Evolutionary conservation across 2,329 filamentous ascomycete genomes (phyloP), one percentile per base, ranked within the genome.

Genomic region (Blastomyces emzantsi): DNA sequence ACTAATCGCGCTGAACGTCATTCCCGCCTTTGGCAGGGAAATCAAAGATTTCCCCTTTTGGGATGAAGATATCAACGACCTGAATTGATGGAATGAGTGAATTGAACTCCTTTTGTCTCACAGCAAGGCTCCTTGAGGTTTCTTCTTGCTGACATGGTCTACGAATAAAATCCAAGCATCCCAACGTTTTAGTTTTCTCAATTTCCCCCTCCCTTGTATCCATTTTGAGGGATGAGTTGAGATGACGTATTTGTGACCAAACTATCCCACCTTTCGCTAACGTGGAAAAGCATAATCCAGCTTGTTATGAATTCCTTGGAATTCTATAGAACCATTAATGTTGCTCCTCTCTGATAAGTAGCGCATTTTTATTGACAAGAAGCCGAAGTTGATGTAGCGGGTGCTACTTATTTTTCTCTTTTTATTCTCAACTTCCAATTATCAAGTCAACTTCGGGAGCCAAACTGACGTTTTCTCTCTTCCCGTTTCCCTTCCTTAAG

Each of bases 231-330:
- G 22, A 19, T 11, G 22, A n/a, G 22, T 30, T 11, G 22, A n/a
- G 11, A 59, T 59, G 56, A 59, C 56, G 56, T 59, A 59, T 30
- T 39, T 28, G 39, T 59, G 56, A 45, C 56, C 56, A 59, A 13
- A 47, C 15, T 36, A 56, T 36, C 49, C 55, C 19, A 11, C 25
- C 28, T n/a, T 33, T n/a, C 39, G 43, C 25, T 43, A 43, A 28
- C 28, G 19, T 33, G 51, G 43, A 28, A 56, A 41, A 52, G 15
- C 47, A 39, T 63, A 43, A 30, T 49, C 47, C 25, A 63, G 17
- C 41, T 61, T 61, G 43, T n/a, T 13, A 54, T 33, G 51, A 33
- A 33, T 54, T 54, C 51, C 25, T 33, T 30, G 51, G 25, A 36
- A 36, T 13, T 9, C 30, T 22, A 22, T 30, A 56, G n/a, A 30